Evolutionary conservation across 1,139 yeast species (phyloP).

Genomic region (Diutina catenulata): DNA sequence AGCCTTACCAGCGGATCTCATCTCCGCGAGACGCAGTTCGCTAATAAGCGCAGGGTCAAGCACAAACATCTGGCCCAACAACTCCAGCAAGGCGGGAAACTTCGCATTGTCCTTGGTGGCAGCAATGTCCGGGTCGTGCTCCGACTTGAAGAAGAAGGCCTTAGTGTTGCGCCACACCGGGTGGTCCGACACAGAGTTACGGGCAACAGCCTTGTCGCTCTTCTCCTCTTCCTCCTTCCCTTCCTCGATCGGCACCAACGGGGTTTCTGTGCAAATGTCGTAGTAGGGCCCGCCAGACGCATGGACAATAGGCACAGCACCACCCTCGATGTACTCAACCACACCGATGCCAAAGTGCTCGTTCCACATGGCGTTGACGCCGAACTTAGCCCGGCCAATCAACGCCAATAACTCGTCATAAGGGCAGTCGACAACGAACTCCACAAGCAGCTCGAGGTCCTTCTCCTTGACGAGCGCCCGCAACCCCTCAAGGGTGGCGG

Average conservation of each 20-base stretch:
- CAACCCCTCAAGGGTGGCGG: constrained; percentile 41
- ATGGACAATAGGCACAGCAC: constrained; percentile 80
- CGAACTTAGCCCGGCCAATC: constrained; percentile 54
- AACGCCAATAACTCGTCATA: constrained; percentile 48
- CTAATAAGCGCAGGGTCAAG: neutral
- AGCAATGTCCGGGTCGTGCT: constrained; percentile 47
- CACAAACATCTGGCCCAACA: neutral
- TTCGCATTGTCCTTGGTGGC: neutral
- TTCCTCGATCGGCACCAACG: no score
- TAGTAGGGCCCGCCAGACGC: constrained; percentile 90
- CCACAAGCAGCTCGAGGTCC: constrained; percentile 37
- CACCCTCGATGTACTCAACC: constrained; percentile 84
- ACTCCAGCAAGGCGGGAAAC: neutral
- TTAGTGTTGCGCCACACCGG: constrained; percentile 31
- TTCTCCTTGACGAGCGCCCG: constrained; percentile 33
- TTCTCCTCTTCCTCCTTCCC: no score
- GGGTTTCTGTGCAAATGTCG: constrained; percentile 39
- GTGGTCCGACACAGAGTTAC: no score
- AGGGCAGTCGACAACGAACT: constrained; percentile 67
- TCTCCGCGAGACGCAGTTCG: neutral
- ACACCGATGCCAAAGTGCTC: constrained; percentile 98
- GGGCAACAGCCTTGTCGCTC: no score
- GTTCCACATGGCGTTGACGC: constrained; percentile 98
- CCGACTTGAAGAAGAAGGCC: constrained; percentile 63
- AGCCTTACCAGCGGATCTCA: neutral